Evolutionary conservation across 2,329 filamentous ascomycete genomes (phyloP), one percentile per base, ranked within the genome.

Genomic region (Fusarium mexicanum): DNA sequence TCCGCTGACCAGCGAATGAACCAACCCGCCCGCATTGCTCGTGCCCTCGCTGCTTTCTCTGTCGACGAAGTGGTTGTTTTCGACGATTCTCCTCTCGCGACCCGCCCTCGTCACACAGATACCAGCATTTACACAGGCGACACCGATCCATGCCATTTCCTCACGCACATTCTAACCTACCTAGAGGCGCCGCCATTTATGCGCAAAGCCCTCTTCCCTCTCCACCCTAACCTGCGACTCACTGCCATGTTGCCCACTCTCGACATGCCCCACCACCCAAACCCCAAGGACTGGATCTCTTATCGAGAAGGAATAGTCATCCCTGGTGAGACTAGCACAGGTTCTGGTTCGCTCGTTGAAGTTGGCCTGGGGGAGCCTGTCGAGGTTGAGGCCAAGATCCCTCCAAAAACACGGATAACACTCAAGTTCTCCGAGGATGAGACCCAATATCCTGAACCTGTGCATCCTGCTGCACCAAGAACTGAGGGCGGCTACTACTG

Each of bases 151-250:
- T 91, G 91, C 67, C 92, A 95, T 83, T 97, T 96, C 83, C 87
- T 97, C 29, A 88, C 90, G 58, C 94, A 96, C 79, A 84, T 97
- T 12, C 86, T 97, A 13, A 91, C 90, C 68, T 97, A 95, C 83
- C 89, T 97, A 69, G 94, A 97, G 82, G 93, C 93, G 9, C 94
- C 94, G 37, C 93, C 94, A 3, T 92, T 96, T 82, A 91, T 97
- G 83, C 91, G 93, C 77, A 91, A 91, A 80, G 83, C 87, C 5
- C 86, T 97, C 8, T 96, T 97, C 76, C 91, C 92, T 3, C 85
- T 95, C 71, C 94, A 97, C 79, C 91, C 93, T 16, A 95, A 97
- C 79, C 86, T 97, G 47, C 87, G 90, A 44, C 90, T 90, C 18
- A 93, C 93, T 44, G 94, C 93, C 13, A 87, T 91, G 44, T 84